Evolutionary conservation across 1,284 basidiomycete species (phyloP).

Genomic region (Fomitopsis palustris): DNA sequence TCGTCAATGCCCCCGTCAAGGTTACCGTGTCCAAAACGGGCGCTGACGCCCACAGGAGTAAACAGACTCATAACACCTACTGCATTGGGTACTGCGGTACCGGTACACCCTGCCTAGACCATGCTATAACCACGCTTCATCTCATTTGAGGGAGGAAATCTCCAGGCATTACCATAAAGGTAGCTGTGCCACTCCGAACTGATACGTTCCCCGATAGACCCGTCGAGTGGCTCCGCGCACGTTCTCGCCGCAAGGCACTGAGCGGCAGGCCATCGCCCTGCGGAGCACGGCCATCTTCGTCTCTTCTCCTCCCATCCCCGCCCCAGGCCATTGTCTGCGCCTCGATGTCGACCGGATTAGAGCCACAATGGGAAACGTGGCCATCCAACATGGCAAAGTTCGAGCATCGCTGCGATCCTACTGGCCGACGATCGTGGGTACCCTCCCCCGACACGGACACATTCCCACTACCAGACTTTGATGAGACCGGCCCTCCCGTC

Average conservation of each 20-base stretch:
- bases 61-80: background rate
- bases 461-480: conserved; percentile 1
- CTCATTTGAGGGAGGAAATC: background rate
- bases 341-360: background rate
- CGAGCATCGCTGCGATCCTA: background rate
- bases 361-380: conserved; percentile 9
- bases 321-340: background rate
- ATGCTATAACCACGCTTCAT: background rate
- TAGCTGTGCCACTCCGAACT: background rate
- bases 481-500: background rate
- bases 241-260: conserved; percentile 1
- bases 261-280: background rate
- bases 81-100: background rate
- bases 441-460: conserved; percentile 7
- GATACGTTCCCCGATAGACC: background rate
- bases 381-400: conserved; percentile 9
- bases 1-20: too few relatives aligned
- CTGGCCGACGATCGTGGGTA: conserved; percentile 6
- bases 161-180: background rate
- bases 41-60: background rate
- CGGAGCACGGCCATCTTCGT: background rate
- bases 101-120: background rate
- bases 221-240: background rate
- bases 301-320: background rate
- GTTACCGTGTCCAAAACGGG: background rate